phyloP scores from a whole-genome alignment of 352 stramenopile species.

The Phytophthora fragariaefolia region DNA sequence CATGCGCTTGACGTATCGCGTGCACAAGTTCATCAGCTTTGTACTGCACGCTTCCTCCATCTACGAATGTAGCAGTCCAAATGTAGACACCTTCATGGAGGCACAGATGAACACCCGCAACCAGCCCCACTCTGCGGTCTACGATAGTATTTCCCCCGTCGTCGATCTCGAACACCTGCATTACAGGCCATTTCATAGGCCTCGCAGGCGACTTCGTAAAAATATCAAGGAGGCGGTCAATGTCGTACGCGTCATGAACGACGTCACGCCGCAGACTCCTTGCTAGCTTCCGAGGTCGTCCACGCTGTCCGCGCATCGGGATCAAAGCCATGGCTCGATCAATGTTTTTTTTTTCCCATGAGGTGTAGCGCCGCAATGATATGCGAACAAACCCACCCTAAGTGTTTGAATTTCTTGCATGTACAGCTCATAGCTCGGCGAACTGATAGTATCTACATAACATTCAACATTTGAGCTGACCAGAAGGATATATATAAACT shows the following conservation, averaged over 20 bases:
- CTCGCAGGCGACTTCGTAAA: conserved; percentile 3
- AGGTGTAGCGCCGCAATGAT: conserved; percentile 14
- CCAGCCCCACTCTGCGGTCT: conserved; percentile 5
- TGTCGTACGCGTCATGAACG: neutral
- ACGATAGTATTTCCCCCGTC: neutral
- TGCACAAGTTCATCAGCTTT: conserved; percentile 6
- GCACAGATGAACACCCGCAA: conserved; percentile 7
- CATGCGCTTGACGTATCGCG: conserved; percentile 4
- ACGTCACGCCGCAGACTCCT: neutral
- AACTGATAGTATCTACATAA: neutral
- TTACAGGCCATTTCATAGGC: conserved; percentile 7
- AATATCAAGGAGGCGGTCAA: neutral
- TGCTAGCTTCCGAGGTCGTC: neutral
- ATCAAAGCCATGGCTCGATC: neutral
- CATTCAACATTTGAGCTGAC: neutral
- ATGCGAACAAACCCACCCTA: conserved; percentile 10
- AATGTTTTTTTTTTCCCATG: conserved; percentile 4
- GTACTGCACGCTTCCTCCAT: neutral
- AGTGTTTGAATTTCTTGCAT: conserved; percentile 11
- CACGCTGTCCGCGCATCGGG: conserved; percentile 4
- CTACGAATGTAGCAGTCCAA: conserved; percentile 11
- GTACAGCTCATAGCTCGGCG: conserved; percentile 4
- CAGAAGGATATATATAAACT: neutral
- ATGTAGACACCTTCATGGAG: conserved; percentile 6
- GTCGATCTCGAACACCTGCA: neutral